Percentiles rank a stretch among this genome's conserved stretches.
These are phyloP conservation scores for Rauvolfia tetraphylla DNA, from an alignment of 257 asterid genomes.

Conservation along the genomic window DNA sequence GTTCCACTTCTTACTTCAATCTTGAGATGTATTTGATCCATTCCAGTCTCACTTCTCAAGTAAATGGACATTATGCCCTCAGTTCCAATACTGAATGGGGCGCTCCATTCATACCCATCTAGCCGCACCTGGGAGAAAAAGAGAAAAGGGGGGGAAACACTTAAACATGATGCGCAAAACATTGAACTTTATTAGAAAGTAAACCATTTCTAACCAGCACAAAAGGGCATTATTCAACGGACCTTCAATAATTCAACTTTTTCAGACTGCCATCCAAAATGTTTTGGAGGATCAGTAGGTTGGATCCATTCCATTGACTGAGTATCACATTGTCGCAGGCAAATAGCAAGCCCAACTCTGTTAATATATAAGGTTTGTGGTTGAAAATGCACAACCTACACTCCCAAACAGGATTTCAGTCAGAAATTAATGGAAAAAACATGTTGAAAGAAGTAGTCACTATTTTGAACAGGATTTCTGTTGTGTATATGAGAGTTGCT, in stretches of 20 bases:
- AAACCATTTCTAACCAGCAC: slow-evolving; percentile 11
- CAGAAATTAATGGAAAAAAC: neutral
- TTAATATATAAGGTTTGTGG: slow-evolving; percentile 81
- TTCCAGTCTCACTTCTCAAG: slow-evolving; percentile 63
- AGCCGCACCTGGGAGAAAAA: slow-evolving; percentile 56
- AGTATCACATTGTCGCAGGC: slow-evolving; percentile 72
- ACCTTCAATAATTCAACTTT: slow-evolving; percentile 84
- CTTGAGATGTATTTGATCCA: slow-evolving; percentile 42
- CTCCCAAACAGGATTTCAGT: slow-evolving; percentile 12
- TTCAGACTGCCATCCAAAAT: slow-evolving; percentile 73
- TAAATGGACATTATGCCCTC: slow-evolving; percentile 79
- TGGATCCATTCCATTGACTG: slow-evolving; percentile 69
- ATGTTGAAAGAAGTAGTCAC: neutral
- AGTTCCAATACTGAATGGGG: slow-evolving; percentile 63
- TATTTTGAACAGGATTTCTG: neutral
- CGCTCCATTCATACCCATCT: slow-evolving; percentile 87
- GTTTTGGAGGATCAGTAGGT: slow-evolving; percentile 80
- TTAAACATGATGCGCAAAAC: neutral
- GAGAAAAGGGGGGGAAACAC: slow-evolving; percentile 7
- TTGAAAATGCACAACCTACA: slow-evolving; percentile 95
- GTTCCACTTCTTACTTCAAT: slow-evolving; percentile 89
- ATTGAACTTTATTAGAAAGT: neutral
- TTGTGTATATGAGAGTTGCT: neutral
- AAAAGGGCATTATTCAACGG: slow-evolving; percentile 26
- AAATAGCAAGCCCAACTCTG: slow-evolving; percentile 74